Percentiles rank a stretch among this genome's conserved stretches.
Conservation (phyloP, 805 yeast genomes). For the Saccharomycopsis oosterbeekiorum region DNA sequence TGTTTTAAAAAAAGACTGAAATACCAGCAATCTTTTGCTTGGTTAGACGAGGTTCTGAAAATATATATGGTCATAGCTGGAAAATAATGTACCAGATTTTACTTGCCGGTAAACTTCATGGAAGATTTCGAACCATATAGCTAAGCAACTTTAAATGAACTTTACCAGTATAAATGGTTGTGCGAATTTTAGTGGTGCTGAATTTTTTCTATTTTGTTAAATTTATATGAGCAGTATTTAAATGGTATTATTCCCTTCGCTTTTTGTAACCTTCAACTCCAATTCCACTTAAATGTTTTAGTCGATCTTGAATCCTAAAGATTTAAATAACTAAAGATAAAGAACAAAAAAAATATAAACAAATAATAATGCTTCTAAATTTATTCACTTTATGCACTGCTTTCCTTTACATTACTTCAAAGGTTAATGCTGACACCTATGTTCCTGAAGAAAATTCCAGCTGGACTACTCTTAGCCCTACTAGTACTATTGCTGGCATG, state of each 20-base stretch:
- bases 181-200: too few relatives aligned
- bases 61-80: background rate
- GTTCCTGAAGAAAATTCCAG: slow-evolving; percentile 46
- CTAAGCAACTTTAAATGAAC: background rate
- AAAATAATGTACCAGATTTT: too few relatives aligned
- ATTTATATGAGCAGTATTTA: too few relatives aligned
- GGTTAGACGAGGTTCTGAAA: background rate
- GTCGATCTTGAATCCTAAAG: too few relatives aligned
- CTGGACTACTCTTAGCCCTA: slow-evolving; percentile 36
- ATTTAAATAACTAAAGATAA: background rate
- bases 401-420: background rate
- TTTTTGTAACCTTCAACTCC: too few relatives aligned
- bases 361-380: background rate
- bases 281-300: too few relatives aligned
- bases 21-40: background rate
- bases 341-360: background rate
- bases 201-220: too few relatives aligned
- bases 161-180: background rate
- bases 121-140: background rate
- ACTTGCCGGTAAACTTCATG: background rate
- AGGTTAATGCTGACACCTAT: slow-evolving; percentile 22
- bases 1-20: background rate
- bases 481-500: slow-evolving; percentile 30
- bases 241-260: background rate
- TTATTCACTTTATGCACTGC: background rate